These are phyloP conservation scores for Aspergillus avenaceus DNA, from an alignment of 495 filamentous ascomycete genomes.

Conservation along the genomic window DNA sequence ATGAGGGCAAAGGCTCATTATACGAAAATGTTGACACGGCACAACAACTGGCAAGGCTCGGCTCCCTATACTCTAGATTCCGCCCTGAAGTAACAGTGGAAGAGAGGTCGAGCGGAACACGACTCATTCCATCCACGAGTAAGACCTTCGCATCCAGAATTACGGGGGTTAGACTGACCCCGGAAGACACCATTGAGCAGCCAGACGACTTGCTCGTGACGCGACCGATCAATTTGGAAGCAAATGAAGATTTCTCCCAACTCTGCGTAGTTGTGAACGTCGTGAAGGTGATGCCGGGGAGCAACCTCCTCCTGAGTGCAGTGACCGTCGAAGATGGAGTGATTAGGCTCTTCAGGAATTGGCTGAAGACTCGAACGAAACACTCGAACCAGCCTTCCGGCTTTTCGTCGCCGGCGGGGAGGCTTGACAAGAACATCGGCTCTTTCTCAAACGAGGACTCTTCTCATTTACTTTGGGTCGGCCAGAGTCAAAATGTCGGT, in stretches of 20 bases:
- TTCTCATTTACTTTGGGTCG: conserved; percentile 53
- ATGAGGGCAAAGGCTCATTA: conserved; percentile 35
- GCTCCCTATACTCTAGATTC: conserved; percentile 54
- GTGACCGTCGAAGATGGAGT: conserved; percentile 61
- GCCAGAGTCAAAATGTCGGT: conserved; percentile 50
- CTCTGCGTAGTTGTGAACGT: conserved; percentile 64
- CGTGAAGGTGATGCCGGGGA: conserved; percentile 58
- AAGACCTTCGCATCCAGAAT: background rate
- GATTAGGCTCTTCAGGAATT: conserved; percentile 62
- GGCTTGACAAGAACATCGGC: background rate
- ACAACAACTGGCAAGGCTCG: conserved; percentile 32
- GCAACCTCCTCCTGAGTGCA: conserved; percentile 52
- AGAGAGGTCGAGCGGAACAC: conserved; percentile 25
- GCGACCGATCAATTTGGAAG: conserved; percentile 62
- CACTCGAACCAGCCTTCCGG: background rate
- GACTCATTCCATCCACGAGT: conserved; percentile 9
- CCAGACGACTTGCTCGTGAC: conserved; percentile 17
- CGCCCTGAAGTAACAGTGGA: conserved; percentile 51
- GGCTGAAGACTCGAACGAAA: conserved; percentile 51
- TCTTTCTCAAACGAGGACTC: conserved; percentile 3
- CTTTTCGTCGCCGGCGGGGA: background rate
- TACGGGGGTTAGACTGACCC: conserved; percentile 29
- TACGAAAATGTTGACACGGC: conserved; percentile 29
- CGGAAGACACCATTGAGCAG: conserved; percentile 23
- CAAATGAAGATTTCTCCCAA: conserved; percentile 66